Percentiles rank a stretch among this genome's conserved stretches.
These are phyloP conservation scores for Xylaria sp. DNA, from an alignment of 495 filamentous ascomycete genomes.

Conservation along the genomic window DNA sequence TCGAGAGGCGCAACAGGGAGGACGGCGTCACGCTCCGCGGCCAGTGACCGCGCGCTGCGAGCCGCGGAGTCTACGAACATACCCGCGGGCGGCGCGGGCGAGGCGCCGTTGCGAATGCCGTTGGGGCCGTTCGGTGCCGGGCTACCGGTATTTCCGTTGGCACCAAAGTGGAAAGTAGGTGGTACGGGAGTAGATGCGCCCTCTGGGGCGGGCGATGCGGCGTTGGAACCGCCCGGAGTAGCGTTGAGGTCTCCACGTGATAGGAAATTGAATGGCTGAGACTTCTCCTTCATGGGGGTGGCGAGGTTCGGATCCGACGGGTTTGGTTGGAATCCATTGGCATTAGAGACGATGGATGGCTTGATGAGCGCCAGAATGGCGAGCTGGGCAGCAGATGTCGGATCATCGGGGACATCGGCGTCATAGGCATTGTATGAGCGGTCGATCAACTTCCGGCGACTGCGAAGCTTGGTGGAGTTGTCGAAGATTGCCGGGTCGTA, in stretches of 20 bases:
- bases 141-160: constrained; percentile 51
- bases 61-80: constrained; percentile 48
- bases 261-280: constrained; percentile 62
- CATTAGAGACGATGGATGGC: constrained; percentile 57
- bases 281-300: constrained; percentile 61
- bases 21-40: constrained; percentile 77
- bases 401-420: constrained; percentile 82
- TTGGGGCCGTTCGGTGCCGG: constrained; percentile 54
- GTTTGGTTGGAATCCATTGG: constrained; percentile 46
- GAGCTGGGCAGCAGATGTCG: constrained; percentile 81
- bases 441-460: constrained; percentile 77
- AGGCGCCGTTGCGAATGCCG: constrained; percentile 53
- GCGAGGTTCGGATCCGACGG: constrained; percentile 46
- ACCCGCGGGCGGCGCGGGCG: constrained; percentile 51
- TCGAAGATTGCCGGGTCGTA: constrained; percentile 90
- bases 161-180: constrained; percentile 55
- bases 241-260: constrained; percentile 61
- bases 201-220: constrained; percentile 86
- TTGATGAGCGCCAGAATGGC: constrained; percentile 74
- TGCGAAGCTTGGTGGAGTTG: constrained; percentile 75
- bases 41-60: constrained; percentile 57
- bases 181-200: constrained; percentile 71
- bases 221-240: constrained; percentile 83
- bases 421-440: constrained; percentile 94
- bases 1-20: constrained; percentile 85